Evolutionary conservation across 768 basidiomycete species (phyloP), one percentile per base, ranked within the genome.

Genomic region (Russula earlei): DNA sequence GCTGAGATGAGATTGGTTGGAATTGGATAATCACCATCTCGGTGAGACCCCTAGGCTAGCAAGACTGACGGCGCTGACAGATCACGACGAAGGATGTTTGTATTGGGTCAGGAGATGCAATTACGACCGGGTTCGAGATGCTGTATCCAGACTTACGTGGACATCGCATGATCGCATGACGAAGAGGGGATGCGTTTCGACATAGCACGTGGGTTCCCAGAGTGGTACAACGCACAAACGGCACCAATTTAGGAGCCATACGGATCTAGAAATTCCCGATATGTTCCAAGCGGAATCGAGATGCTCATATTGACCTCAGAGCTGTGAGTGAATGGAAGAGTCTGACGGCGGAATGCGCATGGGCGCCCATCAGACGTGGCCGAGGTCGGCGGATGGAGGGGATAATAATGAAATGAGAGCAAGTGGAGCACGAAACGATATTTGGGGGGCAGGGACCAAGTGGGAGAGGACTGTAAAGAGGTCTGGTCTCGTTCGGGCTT

Each of bases 321-420:
- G 38, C 52, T 29, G 27, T 14, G 46, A 53, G 53, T 53, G 40
- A 46, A 58, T 48, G 42, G 36, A 53, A 42, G n/a, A 17, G 52
- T 37, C 25, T n/a, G 29, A 15, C 9, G 36, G 34, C 25, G 41
- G 15, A 41, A 12, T n/a, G 19, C 22, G 10, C 15, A 25, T 5
- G 55, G 48, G 49, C 55, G 55, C 48, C 33, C 31, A 55, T 49
- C 54, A 54, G 44, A 29, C n/a, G 25, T 33, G 4, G 36, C 36
- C 11, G 31, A 31, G 27, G 54, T 36, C n/a, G 40, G 9, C 5
- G 11, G 20, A 31, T 27, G 51, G 10, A 14, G 17, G 20, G 40
- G 27, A 11, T 19, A 29, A 20, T 10, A 29, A n/a, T 17, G 20
- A 31, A 17, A 4, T n/a, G 12, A 12, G 22, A 2, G n/a, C 20